Evolutionary conservation across 2,329 filamentous ascomycete species (phyloP).

Genomic region (Purpureocillium takamizusanense): DNA sequence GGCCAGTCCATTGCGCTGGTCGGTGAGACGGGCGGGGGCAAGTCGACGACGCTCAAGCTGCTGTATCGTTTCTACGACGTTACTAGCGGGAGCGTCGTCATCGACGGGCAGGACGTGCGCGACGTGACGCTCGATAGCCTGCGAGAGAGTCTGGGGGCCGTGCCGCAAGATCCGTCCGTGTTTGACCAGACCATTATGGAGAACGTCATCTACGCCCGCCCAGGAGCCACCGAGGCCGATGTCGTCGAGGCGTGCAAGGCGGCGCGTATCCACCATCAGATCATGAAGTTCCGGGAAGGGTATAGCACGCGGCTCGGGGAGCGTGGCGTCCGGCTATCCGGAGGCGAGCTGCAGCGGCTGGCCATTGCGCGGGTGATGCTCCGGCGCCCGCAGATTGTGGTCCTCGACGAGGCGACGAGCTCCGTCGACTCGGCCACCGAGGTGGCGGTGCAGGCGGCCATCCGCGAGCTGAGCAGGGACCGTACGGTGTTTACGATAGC

Average conservation of each 20-base stretch:
- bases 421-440: conserved; percentile 37
- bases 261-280: conserved; percentile 57
- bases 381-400: conserved; percentile 16
- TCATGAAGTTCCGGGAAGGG: conserved; percentile 45
- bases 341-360: conserved; percentile 41
- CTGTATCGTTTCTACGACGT: conserved; percentile 54
- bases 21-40: conserved; percentile 53
- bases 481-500: conserved; percentile 45
- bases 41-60: conserved; percentile 53
- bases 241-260: conserved; percentile 50
- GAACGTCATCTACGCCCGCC: conserved; percentile 54
- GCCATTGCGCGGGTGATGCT: conserved; percentile 32
- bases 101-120: conserved; percentile 52
- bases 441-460: conserved; percentile 32
- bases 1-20: conserved; percentile 52
- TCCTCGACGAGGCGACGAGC: conserved; percentile 43
- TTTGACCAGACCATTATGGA: conserved; percentile 58
- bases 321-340: conserved; percentile 36
- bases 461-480: conserved; percentile 33
- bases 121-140: conserved; percentile 49
- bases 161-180: conserved; percentile 54
- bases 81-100: conserved; percentile 39
- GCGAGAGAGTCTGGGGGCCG: conserved; percentile 49
- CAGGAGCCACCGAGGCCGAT: conserved; percentile 51
- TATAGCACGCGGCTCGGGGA: conserved; percentile 40